Evolutionary conservation across 352 stramenopile genomes (phyloP), one percentile per base, ranked within the genome.

Genomic region (Globisporangium middletonii): DNA sequence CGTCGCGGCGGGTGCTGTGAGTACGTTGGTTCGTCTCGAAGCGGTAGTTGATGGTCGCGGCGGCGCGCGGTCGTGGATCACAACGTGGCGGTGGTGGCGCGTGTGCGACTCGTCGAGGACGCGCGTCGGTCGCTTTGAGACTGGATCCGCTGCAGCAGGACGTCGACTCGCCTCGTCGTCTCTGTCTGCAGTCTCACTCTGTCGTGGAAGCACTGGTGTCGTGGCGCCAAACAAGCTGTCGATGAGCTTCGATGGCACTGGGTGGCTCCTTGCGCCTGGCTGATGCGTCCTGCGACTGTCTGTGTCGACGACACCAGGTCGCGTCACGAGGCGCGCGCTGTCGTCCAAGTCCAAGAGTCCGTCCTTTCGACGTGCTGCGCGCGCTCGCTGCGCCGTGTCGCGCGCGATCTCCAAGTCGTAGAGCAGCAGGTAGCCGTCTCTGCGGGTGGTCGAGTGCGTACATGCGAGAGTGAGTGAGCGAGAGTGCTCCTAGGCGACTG

Each of bases 351-450:
- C 71, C 8, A 72, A 18, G 0, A 86, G 49, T 1, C 74, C 76
- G 41, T 86, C 55, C 57, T 77, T 74, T 33, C 55, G 69, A 27
- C 77, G 65, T 15, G 67, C 59, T 9, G 60, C 49, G 23, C 81
- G 69, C 18, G 69, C 66, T 16, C 71, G 66, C 38, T 60, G 42
- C 46, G 79, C 75, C 2, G 82, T 89, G 57, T 89, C 74, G 28
- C 75, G 60, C 30, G 80, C 75, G 53, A 93, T 89, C 19, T 92
- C 79, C 62, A 94, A 61, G 59, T 92, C 84, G 61, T 92, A 92
- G 4, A 94, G 67, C 27, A 94, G 63, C 46, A 94, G 56, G 53
- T 71, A 88, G 0, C 82, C 85, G 67, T 94, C 82, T 27, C 85
- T 94, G 63, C 6, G 4, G 41, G 41, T 19, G 53, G 13, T 9